These are phyloP conservation scores for Blastobotrys raffinosifermentans DNA, from an alignment of 1,139 yeast genomes.

Conservation along the genomic window DNA sequence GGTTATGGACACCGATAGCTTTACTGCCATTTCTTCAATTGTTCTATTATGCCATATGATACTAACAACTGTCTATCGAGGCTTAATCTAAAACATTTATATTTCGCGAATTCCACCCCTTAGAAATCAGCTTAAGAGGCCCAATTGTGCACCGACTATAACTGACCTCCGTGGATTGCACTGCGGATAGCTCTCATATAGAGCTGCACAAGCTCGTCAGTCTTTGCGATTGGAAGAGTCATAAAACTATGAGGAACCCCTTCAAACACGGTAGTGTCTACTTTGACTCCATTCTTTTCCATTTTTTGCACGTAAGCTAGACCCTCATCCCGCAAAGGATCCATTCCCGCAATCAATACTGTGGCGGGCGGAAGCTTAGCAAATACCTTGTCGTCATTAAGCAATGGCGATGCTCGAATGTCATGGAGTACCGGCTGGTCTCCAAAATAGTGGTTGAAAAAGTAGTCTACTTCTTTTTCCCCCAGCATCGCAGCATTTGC, in stretches of 20 bases:
- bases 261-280: conserved; percentile 4
- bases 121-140: no score
- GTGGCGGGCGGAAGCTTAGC: conserved; percentile 5
- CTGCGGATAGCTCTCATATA: no score
- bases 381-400: conserved; percentile 3
- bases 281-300: conserved; percentile 6
- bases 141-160: no score
- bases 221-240: no score
- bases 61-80: no score
- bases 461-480: conserved; percentile 3
- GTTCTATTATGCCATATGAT: no score
- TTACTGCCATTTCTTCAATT: no score
- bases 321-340: conserved; percentile 6
- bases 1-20: no score
- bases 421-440: conserved; percentile 2
- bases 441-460: conserved; percentile 3
- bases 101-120: no score
- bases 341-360: conserved; percentile 7
- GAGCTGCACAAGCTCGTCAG: no score
- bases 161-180: no score
- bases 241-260: conserved; percentile 8
- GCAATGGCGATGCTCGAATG: conserved; percentile 9
- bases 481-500: conserved; percentile 1
- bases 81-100: no score
- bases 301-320: conserved; percentile 6